These are phyloP conservation scores for Solanum piurae DNA, from an alignment of 257 asterid genomes.

Conservation along the genomic window DNA sequence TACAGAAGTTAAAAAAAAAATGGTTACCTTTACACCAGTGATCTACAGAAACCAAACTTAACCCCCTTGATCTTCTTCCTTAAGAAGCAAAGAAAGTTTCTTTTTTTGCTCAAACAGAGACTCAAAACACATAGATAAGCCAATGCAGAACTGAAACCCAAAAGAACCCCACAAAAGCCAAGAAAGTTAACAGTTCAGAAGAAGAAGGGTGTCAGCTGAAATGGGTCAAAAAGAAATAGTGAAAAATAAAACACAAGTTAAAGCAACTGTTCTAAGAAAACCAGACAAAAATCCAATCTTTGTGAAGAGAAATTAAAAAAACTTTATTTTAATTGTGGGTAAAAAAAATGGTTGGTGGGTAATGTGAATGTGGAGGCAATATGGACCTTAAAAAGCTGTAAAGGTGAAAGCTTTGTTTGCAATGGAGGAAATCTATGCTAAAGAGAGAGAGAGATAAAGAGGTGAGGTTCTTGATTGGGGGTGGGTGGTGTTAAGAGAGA, in stretches of 20 bases:
- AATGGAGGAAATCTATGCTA: conserved; percentile 57
- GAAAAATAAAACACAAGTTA: not conserved
- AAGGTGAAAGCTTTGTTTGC: conserved; percentile 54
- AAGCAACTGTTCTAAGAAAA: conserved; percentile 18
- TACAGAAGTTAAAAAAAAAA: not conserved
- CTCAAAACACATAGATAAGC: conserved; percentile 45
- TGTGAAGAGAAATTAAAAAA: not conserved
- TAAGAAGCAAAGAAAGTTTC: conserved; percentile 27
- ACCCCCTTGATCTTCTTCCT: conserved; percentile 58
- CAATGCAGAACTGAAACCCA: conserved; percentile 39
- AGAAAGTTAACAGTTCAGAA: conserved; percentile 11
- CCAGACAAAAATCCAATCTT: conserved; percentile 52
- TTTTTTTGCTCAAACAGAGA: conserved; percentile 25
- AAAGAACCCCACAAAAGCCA: conserved; percentile 20
- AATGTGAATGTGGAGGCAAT: conserved; percentile 28
- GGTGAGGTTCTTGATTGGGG: not conserved
- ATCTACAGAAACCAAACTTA: conserved; percentile 20
- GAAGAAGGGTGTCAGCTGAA: not conserved
- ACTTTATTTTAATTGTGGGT: not conserved
- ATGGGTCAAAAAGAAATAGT: not conserved
- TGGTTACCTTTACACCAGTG: conserved; percentile 13
- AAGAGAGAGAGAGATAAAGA: conserved; percentile 8
- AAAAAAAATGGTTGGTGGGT: conserved; percentile 20
- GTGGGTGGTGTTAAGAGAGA: not conserved
- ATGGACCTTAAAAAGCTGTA: conserved; percentile 37